Base-by-base conservation (phyloP, 768 basidiomycete genomes). In the Daedaleopsis nitida region DNA sequence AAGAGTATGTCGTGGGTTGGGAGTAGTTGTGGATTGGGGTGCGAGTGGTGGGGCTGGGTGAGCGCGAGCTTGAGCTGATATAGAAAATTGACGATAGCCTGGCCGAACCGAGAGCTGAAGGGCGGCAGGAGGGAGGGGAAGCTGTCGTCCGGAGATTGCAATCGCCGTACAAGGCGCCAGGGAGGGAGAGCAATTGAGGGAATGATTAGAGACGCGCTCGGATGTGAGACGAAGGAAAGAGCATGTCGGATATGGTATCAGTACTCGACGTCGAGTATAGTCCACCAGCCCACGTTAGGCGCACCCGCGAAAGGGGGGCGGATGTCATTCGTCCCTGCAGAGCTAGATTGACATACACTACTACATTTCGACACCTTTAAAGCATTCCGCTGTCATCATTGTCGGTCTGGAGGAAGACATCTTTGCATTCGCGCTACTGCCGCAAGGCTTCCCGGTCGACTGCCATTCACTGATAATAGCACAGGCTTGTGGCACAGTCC, bases 121-220 rank as follows among this genome's bases (percentile, higher is more conserved):
- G 21, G 14, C 34, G 47, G 47, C 19, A 13, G 21, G 19, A 42
- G 12, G 50, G 50, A 52, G 32, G 52, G 32, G 52, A 53, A 53
- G 52, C 38, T 38, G 47, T 49, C 47, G 47, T 27, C 38, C 52
- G 52, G 52, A 12, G 52, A 42, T 53, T 53, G 37, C n/a, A 53
- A 53, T 35, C 16, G 3, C 52, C 52, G 52, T 49, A 24, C 19
- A 12, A 13, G 47, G 47, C 47, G 47, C 23, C 47, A 9, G 21
- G 7, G 19, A 21, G 11, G 47, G 47, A 9, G 21, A 23, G 19
- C 10, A 21, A 49, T 13, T 24, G 13, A 24, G 14, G 47, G 9
- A 5, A 21, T 10, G 23, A 24, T 24, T 9, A 49, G 47, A 49
- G 9, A 21, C 13, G 21, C 27, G 27, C 27, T 32, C 27, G 27